Evolutionary conservation across 768 basidiomycete genomes (phyloP).

Genomic region (Naganishia vishniacii): DNA sequence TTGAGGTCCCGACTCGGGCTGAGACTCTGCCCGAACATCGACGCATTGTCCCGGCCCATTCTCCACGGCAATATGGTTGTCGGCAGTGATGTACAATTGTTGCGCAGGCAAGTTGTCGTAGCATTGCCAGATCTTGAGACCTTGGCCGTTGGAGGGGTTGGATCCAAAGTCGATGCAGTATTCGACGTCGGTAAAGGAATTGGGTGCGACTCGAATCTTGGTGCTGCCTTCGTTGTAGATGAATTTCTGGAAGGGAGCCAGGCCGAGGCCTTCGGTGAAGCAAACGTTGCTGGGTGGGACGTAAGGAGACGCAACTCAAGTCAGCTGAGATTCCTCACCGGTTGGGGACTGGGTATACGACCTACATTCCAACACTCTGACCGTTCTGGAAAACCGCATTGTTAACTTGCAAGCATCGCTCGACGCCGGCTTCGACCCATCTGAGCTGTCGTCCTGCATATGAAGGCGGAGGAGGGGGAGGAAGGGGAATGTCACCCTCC

Average conservation of each 20-base stretch:
- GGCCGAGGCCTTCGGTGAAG: neutral
- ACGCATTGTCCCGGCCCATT: conserved; percentile 17
- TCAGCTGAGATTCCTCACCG: no score
- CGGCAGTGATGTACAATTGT: neutral
- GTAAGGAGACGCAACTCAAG: neutral
- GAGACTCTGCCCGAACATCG: conserved; percentile 10
- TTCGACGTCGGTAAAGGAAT: conserved; percentile 10
- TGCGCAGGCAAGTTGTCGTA: neutral
- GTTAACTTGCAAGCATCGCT: conserved; percentile 17
- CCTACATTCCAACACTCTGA: conserved; percentile 7
- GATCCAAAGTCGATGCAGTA: conserved; percentile 10
- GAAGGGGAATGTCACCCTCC: neutral
- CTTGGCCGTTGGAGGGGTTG: conserved; percentile 14
- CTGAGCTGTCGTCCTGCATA: neutral
- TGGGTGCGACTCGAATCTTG: conserved; percentile 10
- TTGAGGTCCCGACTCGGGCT: neutral
- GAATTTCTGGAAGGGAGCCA: neutral
- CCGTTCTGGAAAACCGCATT: conserved; percentile 11
- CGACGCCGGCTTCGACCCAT: conserved; percentile 8
- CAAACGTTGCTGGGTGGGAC: neutral
- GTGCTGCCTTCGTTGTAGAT: conserved; percentile 15
- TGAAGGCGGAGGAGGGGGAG: neutral
- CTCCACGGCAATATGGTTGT: neutral
- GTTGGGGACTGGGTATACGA: no score
- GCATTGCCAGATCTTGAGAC: conserved; percentile 13